A percentile compares a stretch with the other conserved stretches of the same genome.
Evolutionary conservation across 495 filamentous ascomycete species (phyloP).

Genomic region (Rhypophila decipiens): DNA sequence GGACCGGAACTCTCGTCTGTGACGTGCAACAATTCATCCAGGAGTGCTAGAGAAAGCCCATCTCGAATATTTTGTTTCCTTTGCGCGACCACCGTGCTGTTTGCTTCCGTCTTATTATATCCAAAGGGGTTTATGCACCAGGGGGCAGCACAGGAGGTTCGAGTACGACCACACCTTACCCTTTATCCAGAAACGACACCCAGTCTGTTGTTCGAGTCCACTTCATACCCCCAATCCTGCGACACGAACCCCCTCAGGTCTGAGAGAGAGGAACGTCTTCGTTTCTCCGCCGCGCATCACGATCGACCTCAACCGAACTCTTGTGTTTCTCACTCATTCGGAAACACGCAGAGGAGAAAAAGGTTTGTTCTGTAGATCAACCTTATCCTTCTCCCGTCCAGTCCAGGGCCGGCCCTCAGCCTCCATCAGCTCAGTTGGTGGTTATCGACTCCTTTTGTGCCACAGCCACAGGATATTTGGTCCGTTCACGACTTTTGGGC

Average conservation of each 20-base stretch:
- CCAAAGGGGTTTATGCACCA: constrained; percentile 7
- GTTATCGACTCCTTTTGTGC: background rate
- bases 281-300: constrained; percentile 17
- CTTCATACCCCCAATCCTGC: constrained; percentile 24
- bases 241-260: constrained; percentile 22
- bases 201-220: constrained; percentile 6
- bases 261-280: constrained; percentile 14
- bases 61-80: background rate
- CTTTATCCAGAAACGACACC: constrained; percentile 2
- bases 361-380: constrained; percentile 28
- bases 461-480: background rate
- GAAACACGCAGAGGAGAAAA: constrained; percentile 22
- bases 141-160: constrained; percentile 18
- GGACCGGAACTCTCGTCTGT: constrained; percentile 4
- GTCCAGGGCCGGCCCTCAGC: constrained; percentile 27
- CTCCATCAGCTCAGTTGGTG: constrained; percentile 1
- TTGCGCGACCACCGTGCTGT: background rate
- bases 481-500: background rate
- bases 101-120: constrained; percentile 2
- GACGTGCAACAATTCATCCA: background rate
- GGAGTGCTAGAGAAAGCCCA: too few relatives aligned
- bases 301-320: constrained; percentile 16
- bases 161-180: constrained; percentile 13
- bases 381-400: constrained; percentile 4
- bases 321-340: constrained; percentile 12